Evolutionary conservation across 176 grass and related monocot species (phyloP), one percentile per base, ranked within the genome.

Genomic region (Elaeis guineensis): DNA sequence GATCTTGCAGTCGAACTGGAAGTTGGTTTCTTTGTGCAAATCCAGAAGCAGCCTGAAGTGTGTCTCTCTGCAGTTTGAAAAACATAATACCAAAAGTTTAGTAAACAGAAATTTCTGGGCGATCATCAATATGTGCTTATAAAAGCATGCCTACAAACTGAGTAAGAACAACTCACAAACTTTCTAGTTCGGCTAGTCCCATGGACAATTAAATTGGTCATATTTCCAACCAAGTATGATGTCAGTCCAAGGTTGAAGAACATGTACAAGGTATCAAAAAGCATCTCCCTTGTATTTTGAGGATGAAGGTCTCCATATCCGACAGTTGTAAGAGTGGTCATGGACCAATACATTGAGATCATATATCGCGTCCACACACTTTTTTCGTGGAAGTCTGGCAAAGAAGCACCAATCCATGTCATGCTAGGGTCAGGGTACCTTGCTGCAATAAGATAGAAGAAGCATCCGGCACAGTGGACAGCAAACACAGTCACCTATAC

Each of bases 121-220:
- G 7, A 35, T 55, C 32, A 35, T 9, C 32, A 22, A 74, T 17
- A 73, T 7, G 66, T 55, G 53, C 17, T 4, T 57, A 39, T 3
- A 59, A 21, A 55, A 2, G 76, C 75, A 17, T 7, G 69, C 65
- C 20, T 21, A 17, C 20, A 19, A 35, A 52, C 61, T 12, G 51
- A 9, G 67, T 25, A 63, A 60, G 77, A 65, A 30, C 18, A 55
- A 74, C 93, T 98, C 56, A 98, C 93, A 62, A 85, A 98, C 79
- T 80, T 85, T 78, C 93, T 78, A 59, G 93, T 98, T 71, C 87
- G 85, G 67, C 87, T 98, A 56, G 93, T 92, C 14, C 86, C 78
- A 73, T 98, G 93, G 50, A 98, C 93, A 28, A 98, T 84, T 59
- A 98, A 80, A 80, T 98, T 92, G 53, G 93, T 98, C 93, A 98